These are phyloP conservation scores for Garcia nutans DNA, from an alignment of 345 rosid genomes.

Conservation along the genomic window DNA sequence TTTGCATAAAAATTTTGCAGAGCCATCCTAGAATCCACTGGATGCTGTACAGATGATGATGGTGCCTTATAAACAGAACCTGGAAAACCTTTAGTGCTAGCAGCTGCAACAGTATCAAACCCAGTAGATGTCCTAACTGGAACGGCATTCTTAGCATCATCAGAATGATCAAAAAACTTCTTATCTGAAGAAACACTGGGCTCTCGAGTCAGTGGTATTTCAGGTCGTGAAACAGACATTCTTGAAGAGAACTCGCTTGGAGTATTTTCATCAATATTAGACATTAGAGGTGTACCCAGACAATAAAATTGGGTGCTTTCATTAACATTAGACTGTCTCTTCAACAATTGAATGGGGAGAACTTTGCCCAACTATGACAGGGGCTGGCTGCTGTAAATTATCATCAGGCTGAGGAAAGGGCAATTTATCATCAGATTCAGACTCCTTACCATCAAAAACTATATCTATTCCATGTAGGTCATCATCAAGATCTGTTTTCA, in stretches of 20 bases:
- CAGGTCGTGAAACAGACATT: constrained; percentile 73
- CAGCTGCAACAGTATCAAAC: constrained; percentile 46
- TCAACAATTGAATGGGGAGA: constrained; percentile 92
- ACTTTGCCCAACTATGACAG: constrained; percentile 64
- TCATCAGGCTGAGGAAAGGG: constrained; percentile 93
- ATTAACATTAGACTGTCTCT: constrained; percentile 81
- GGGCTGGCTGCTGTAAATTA: constrained; percentile 72
- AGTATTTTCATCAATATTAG: constrained; percentile 69
- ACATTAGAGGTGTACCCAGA: constrained; percentile 63
- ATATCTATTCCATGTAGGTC: constrained; percentile 95
- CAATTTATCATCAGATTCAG: constrained; percentile 83
- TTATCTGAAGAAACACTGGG: constrained; percentile 80
- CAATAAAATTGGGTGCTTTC: constrained; percentile 65
- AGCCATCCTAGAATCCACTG: constrained; percentile 60
- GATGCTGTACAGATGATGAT: no score
- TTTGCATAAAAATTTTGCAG: constrained; percentile 62
- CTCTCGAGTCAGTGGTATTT: constrained; percentile 69
- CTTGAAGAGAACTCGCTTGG: constrained; percentile 90
- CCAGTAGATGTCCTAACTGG: constrained; percentile 37
- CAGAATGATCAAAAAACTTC: constrained; percentile 69
- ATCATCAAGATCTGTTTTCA: constrained; percentile 83
- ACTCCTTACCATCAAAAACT: constrained; percentile 92
- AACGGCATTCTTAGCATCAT: constrained; percentile 55
- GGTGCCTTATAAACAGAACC: constrained; percentile 51
- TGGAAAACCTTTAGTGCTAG: constrained; percentile 48